phyloP scores from a whole-genome alignment of 2,329 filamentous ascomycete species.

The Ophiostoma sp. region DNA sequence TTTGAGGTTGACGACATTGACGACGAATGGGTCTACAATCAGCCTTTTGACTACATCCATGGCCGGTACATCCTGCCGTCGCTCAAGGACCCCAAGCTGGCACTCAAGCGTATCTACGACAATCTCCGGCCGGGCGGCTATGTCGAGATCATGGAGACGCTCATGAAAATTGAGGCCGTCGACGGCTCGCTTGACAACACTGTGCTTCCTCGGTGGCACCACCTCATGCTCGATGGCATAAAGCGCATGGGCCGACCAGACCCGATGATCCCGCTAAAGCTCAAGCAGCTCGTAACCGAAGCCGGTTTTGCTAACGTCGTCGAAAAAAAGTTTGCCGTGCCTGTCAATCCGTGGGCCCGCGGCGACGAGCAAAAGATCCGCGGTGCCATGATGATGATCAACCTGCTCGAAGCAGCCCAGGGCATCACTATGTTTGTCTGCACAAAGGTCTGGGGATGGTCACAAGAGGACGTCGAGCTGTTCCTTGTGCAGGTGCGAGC shows the following conservation, averaged over 20 bases:
- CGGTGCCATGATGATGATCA: conserved; percentile 31
- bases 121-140: conserved; percentile 40
- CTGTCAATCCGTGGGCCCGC: conserved; percentile 34
- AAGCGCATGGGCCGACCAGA: conserved; percentile 1
- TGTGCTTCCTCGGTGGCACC: conserved; percentile 22
- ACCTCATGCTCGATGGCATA: background rate
- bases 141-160: conserved; percentile 37
- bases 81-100: conserved; percentile 16
- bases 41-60: conserved; percentile 46
- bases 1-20: background rate
- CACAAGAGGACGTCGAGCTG: conserved; percentile 29
- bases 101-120: conserved; percentile 41
- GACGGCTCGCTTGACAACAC: conserved; percentile 34
- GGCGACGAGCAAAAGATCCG: conserved; percentile 30
- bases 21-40: background rate
- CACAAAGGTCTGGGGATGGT: conserved; percentile 30
- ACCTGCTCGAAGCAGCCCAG: conserved; percentile 30
- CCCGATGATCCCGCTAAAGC: background rate
- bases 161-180: conserved; percentile 28
- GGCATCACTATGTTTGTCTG: conserved; percentile 31
- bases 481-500: conserved; percentile 28
- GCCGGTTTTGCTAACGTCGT: conserved; percentile 11
- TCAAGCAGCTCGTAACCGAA: background rate
- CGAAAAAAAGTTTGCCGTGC: conserved; percentile 33
- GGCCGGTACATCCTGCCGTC: conserved; percentile 29